phyloP scores from a whole-genome alignment of 2,329 filamentous ascomycete species.

The Aureobasidium sp. region DNA sequence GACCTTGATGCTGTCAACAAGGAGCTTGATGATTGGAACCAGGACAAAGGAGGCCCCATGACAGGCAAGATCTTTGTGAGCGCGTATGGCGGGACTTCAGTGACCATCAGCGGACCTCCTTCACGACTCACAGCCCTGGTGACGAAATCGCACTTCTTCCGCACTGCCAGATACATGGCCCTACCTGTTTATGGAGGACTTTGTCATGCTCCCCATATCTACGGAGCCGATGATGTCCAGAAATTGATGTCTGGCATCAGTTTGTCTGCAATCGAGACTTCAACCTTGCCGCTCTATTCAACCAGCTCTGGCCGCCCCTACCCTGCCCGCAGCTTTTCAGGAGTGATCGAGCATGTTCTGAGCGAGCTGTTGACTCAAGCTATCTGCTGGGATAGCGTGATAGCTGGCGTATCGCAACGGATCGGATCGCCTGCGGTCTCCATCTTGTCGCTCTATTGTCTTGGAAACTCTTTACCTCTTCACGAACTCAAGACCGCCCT shows the following conservation, averaged over 20 bases:
- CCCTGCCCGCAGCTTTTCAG: background rate
- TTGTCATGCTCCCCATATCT: background rate
- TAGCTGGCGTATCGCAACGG: too few species aligned
- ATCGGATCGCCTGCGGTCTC: too few species aligned
- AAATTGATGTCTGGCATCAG: background rate
- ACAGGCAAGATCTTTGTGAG: constrained; percentile 19
- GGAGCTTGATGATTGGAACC: too few species aligned
- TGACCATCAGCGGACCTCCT: constrained; percentile 26
- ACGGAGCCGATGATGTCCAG: background rate
- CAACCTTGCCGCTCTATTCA: constrained; percentile 14
- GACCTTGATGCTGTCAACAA: too few species aligned
- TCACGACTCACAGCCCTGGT: constrained; percentile 21
- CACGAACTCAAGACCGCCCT: too few species aligned
- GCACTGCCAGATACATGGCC: background rate
- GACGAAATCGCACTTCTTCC: constrained; percentile 15
- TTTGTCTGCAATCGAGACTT: background rate
- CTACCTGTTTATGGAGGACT: background rate
- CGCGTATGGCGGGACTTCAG: constrained; percentile 20
- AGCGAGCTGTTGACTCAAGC: too few species aligned
- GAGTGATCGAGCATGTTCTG: background rate
- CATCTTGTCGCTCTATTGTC: too few species aligned
- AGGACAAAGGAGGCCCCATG: too few species aligned
- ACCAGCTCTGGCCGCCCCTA: background rate
- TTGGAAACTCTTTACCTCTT: too few species aligned
- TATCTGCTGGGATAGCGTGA: too few species aligned